These are phyloP conservation scores for Stephanodiscus minutulus DNA, from an alignment of 108 stramenopile genomes.

Conservation along the genomic window DNA sequence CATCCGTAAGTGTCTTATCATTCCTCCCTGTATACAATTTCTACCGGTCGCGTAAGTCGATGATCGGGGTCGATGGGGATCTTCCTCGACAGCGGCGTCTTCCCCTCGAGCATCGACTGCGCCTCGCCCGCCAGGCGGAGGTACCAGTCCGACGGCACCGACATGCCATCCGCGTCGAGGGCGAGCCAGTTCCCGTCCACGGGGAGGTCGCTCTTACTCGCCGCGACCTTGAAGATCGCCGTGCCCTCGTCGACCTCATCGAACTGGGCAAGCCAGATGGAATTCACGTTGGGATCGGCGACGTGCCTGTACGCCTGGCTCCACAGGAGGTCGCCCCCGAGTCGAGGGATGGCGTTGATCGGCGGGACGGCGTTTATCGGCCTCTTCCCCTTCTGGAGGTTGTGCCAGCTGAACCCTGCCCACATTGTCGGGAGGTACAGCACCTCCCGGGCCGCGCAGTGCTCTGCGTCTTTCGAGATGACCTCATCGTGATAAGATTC, in stretches of 20 bases:
- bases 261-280: conserved; percentile 51
- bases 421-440: conserved; percentile 54
- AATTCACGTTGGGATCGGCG: conserved; percentile 14
- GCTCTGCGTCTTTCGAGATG: conserved; percentile 23
- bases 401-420: conserved; percentile 47
- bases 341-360: conserved; percentile 41
- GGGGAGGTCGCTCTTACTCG: conserved; percentile 10
- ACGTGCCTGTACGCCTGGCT: conserved; percentile 29
- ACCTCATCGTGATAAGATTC: conserved; percentile 3
- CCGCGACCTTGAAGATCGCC: conserved; percentile 32
- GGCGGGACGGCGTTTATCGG: not conserved
- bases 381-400: conserved; percentile 31
- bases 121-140: conserved; percentile 45
- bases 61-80: no score
- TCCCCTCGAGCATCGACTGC: conserved; percentile 28
- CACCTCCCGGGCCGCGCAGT: conserved; percentile 32
- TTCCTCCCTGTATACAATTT: no score
- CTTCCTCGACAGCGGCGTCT: conserved; percentile 7
- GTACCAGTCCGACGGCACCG: conserved; percentile 50
- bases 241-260: conserved; percentile 48
- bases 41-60: no score
- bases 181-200: conserved; percentile 26
- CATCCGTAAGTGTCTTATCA: no score
- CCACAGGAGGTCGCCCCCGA: conserved; percentile 50
- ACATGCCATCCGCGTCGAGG: conserved; percentile 40